Conservation (phyloP, 208 protist species). For the Acanthamoeba sp. region DNA sequence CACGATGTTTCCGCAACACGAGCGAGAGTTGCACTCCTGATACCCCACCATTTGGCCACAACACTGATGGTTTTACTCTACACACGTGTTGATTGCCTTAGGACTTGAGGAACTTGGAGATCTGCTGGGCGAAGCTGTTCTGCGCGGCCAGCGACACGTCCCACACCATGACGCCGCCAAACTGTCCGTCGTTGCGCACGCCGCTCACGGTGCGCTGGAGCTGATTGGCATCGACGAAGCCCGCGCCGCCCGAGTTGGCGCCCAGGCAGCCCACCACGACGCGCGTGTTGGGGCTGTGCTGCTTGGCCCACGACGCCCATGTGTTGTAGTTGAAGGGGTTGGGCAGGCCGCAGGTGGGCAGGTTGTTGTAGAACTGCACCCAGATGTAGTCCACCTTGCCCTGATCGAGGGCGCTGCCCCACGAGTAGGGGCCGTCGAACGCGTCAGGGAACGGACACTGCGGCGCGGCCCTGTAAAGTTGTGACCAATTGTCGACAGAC, state of each 20-base stretch:
- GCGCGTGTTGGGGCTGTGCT: background rate
- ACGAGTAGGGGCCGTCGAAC: conserved; percentile 34
- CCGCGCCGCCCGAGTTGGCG: conserved; percentile 52
- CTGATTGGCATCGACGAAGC: conserved; percentile 35
- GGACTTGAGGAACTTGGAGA: conserved; percentile 21
- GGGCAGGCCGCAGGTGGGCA: conserved; percentile 47
- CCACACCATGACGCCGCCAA: conserved; percentile 80
- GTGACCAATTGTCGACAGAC: no score
- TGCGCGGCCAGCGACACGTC: conserved; percentile 56
- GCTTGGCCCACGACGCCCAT: conserved; percentile 66
- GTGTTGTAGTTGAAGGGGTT: conserved; percentile 50
- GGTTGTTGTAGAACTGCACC: conserved; percentile 84
- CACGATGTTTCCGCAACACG: no score
- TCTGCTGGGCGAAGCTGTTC: background rate
- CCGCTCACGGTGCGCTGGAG: background rate
- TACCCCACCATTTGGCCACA: no score
- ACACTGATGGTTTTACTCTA: no score
- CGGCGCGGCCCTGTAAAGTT: conserved; percentile 77
- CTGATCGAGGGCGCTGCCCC: conserved; percentile 45
- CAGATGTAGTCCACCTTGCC: conserved; percentile 77
- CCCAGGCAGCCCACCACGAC: conserved; percentile 71
- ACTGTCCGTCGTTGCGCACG: conserved; percentile 15
- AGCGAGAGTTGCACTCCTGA: no score
- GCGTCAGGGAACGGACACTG: conserved; percentile 82
- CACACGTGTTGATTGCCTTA: no score